These are phyloP conservation scores for Flaveria floridana DNA, from an alignment of 140 eudicot species.

Conservation along the genomic window DNA sequence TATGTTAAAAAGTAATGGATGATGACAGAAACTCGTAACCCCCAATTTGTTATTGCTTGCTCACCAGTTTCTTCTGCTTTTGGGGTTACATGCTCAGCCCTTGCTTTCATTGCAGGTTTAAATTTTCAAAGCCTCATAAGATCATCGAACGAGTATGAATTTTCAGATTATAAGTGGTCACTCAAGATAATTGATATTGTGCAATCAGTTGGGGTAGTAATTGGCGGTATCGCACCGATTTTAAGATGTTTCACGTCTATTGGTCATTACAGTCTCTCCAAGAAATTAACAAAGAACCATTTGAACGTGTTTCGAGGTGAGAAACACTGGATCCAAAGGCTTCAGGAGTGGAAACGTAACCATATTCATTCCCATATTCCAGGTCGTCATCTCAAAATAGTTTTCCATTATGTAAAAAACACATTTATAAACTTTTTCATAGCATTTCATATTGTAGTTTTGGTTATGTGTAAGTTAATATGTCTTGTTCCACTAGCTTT, in stretches of 20 bases:
- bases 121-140: accelerated
- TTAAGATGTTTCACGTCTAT: not conserved
- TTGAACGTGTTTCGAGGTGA: not conserved
- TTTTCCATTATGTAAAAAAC: not conserved
- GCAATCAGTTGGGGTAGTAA: not conserved
- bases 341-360: not conserved
- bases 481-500: not conserved
- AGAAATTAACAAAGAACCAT: not conserved
- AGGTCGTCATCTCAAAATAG: not conserved
- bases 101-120: not conserved
- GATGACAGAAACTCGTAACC: not conserved
- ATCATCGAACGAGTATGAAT: no score
- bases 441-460: not conserved
- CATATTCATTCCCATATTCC: not conserved
- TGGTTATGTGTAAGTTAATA: not conserved
- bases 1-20: not conserved
- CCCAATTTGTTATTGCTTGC: not conserved
- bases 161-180: not conserved
- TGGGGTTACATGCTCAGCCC: not conserved
- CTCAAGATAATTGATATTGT: not conserved
- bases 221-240: not conserved
- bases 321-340: not conserved
- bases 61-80: not conserved
- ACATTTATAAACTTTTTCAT: not conserved
- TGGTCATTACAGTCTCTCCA: not conserved